These are phyloP conservation scores for Talaromyces nanjingensis DNA, from an alignment of 495 filamentous ascomycete genomes.

Conservation along the genomic window DNA sequence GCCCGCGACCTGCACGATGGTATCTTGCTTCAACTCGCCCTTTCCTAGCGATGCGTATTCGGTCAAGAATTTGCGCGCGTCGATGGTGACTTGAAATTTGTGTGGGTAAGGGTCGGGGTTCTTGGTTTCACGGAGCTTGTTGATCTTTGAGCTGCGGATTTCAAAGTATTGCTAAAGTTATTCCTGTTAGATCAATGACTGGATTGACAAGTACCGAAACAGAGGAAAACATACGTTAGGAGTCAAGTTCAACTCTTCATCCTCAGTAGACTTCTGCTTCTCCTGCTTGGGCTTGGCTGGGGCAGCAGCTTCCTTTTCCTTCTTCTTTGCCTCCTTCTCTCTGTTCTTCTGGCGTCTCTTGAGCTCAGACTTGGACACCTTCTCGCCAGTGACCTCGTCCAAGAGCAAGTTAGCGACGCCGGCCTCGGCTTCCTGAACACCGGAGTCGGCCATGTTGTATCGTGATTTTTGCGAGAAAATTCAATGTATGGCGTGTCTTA, in stretches of 20 bases:
- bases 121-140: conserved; percentile 75
- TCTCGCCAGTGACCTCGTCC: conserved; percentile 81
- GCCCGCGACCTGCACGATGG: conserved; percentile 66
- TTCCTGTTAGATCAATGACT: not conserved
- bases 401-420: conserved; percentile 68
- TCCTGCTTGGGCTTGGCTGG: conserved; percentile 55
- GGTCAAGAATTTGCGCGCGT: conserved; percentile 68
- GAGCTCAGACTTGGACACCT: conserved; percentile 78
- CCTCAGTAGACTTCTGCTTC: conserved; percentile 63
- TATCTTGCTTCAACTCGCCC: conserved; percentile 71
- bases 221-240: conserved; percentile 63
- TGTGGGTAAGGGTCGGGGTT: conserved; percentile 89
- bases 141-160: conserved; percentile 78
- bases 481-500: not conserved
- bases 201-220: not conserved
- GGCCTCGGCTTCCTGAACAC: conserved; percentile 50
- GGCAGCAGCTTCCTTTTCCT: conserved; percentile 71
- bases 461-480: not conserved
- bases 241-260: conserved; percentile 70
- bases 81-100: conserved; percentile 85
- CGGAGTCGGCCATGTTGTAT: conserved; percentile 39
- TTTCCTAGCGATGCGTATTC: conserved; percentile 72
- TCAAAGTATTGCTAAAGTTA: conserved; percentile 88
- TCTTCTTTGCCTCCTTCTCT: conserved; percentile 79
- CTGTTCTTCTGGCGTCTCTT: conserved; percentile 95